phyloP scores from a whole-genome alignment of 768 basidiomycete genomes.

The Hypholoma fasciculare region DNA sequence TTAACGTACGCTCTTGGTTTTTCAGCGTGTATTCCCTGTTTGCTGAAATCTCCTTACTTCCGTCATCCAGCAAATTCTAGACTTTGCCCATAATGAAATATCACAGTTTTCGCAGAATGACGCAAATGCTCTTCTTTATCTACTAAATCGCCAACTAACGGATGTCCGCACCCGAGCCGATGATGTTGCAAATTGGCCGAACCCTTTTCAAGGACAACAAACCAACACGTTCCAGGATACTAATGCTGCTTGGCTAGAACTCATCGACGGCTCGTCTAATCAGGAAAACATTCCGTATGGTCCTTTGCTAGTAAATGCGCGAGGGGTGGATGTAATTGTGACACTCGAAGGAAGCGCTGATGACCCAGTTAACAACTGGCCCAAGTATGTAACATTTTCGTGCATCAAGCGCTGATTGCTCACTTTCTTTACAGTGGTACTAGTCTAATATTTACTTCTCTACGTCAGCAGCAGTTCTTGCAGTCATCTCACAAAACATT shows the following conservation, averaged over 20 bases:
- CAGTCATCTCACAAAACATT: constrained; percentile 56
- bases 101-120: constrained; percentile 35
- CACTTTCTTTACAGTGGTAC: constrained; percentile 46
- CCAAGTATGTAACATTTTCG: constrained; percentile 50
- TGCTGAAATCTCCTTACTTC: neutral
- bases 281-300: constrained; percentile 70
- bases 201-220: constrained; percentile 54
- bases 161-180: constrained; percentile 52
- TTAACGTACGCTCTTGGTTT: constrained; percentile 42
- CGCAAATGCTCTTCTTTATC: constrained; percentile 41
- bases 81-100: constrained; percentile 44
- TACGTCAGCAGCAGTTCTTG: constrained; percentile 44
- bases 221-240: constrained; percentile 53
- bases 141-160: constrained; percentile 47
- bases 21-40: neutral
- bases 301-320: constrained; percentile 67
- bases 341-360: constrained; percentile 71
- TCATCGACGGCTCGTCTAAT: constrained; percentile 75
- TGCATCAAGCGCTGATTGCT: neutral
- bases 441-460: constrained; percentile 41
- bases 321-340: constrained; percentile 73
- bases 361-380: constrained; percentile 54
- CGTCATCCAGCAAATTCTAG: constrained; percentile 45
- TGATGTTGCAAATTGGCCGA: constrained; percentile 73
- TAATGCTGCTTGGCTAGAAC: constrained; percentile 49